Percentiles rank a stretch among this genome's conserved stretches.
These are phyloP conservation scores for Bjerkandera adusta DNA, from an alignment of 1,284 basidiomycete genomes.

Conservation along the genomic window DNA sequence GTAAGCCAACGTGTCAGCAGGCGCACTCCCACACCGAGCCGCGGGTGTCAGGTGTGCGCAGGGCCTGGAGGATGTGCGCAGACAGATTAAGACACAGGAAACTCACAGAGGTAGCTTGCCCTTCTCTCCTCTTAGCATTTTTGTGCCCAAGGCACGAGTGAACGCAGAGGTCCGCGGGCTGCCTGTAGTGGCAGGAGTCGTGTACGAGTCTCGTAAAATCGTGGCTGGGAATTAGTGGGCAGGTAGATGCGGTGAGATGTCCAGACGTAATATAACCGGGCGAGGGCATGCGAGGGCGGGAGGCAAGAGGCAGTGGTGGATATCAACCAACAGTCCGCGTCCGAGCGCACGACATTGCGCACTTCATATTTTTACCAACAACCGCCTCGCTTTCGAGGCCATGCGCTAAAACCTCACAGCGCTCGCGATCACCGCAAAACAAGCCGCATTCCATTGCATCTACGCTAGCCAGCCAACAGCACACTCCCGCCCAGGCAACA, in stretches of 20 bases:
- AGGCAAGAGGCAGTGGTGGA: conserved; percentile 1
- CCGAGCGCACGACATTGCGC: conserved; percentile 5
- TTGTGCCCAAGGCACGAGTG: conserved; percentile 13
- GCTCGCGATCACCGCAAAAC: conserved; percentile 3
- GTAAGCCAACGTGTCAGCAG: conserved; percentile 11
- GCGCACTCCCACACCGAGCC: background rate
- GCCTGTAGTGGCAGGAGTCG: conserved; percentile 6
- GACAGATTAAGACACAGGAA: background rate
- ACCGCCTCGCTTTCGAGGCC: conserved; percentile 2
- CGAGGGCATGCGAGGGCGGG: conserved; percentile 11
- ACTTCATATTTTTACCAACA: conserved; percentile 3
- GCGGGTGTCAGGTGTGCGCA: background rate
- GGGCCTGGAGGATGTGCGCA: background rate
- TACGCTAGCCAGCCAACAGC: conserved; percentile 11
- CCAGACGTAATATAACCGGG: conserved; percentile 10
- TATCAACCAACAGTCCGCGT: conserved; percentile 3
- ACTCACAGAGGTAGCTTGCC: conserved; percentile 15
- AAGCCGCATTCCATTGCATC: conserved; percentile 10
- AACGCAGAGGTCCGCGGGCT: conserved; percentile 12
- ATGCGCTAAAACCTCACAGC: conserved; percentile 3
- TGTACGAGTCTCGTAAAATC: conserved; percentile 16
- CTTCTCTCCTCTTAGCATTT: conserved; percentile 16
- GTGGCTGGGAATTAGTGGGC: conserved; percentile 5
- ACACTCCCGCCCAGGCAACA: no score
- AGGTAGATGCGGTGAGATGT: conserved; percentile 1